Conservation (phyloP, 2,329 filamentous ascomycete genomes). For the Verticillium albo-atrum region DNA sequence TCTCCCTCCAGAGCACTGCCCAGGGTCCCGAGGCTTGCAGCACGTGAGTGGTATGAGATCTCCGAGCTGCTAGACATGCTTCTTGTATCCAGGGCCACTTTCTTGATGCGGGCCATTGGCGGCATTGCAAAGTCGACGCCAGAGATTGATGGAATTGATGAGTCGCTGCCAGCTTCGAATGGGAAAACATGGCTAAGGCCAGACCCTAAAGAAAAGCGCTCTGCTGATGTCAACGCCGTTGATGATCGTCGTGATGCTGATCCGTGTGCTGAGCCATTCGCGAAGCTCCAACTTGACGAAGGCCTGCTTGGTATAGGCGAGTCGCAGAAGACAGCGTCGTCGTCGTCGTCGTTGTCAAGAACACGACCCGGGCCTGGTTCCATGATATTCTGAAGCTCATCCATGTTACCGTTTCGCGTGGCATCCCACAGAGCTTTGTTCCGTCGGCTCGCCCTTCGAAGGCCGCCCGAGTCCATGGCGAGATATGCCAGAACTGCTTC, state of each 20-base stretch:
- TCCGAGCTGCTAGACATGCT: constrained; percentile 86
- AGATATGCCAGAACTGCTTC: constrained; percentile 92
- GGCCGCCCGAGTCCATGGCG: constrained; percentile 70
- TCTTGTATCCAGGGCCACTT: constrained; percentile 82
- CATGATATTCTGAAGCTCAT: constrained; percentile 72
- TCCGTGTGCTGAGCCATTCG: constrained; percentile 31
- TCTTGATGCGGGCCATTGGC: constrained; percentile 59
- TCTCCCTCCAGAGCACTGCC: constrained; percentile 76
- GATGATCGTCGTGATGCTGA: constrained; percentile 37
- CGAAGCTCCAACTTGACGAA: constrained; percentile 43
- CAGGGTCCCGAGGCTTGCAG: constrained; percentile 72
- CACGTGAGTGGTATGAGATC: constrained; percentile 75
- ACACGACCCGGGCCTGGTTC: constrained; percentile 59
- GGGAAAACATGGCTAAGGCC: constrained; percentile 84
- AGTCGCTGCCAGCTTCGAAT: constrained; percentile 53
- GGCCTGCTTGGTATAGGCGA: constrained; percentile 24
- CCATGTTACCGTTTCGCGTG: constrained; percentile 69
- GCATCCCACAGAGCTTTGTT: constrained; percentile 90
- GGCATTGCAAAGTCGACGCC: constrained; percentile 19
- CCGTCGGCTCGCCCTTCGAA: constrained; percentile 78
- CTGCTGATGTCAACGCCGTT: constrained; percentile 28
- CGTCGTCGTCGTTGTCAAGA: constrained; percentile 41
- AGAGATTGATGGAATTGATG: constrained; percentile 14
- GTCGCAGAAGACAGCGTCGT: constrained; percentile 33
- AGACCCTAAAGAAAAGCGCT: constrained; percentile 50